These are phyloP conservation scores for Sporothrix globosa DNA, from an alignment of 2,329 filamentous ascomycete genomes.

Conservation along the genomic window DNA sequence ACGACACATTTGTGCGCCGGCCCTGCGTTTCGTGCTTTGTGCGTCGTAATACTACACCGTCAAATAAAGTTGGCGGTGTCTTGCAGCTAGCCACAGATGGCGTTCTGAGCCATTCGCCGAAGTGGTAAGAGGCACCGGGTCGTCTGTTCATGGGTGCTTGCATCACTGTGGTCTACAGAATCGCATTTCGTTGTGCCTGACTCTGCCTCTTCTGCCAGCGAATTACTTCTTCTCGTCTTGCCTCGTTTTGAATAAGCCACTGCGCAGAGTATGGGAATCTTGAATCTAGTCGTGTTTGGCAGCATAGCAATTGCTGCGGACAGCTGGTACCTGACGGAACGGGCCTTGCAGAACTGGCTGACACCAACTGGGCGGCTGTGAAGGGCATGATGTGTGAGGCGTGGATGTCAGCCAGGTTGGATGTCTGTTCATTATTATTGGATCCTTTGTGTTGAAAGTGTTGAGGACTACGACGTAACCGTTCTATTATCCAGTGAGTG, in stretches of 20 bases:
- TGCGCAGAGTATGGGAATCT: not conserved
- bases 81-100: constrained; percentile 17
- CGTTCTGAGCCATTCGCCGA: constrained; percentile 27
- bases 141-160: not conserved
- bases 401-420: constrained; percentile 1
- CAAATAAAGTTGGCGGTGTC: constrained; percentile 23
- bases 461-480: not conserved
- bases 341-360: not conserved
- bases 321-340: constrained; percentile 17
- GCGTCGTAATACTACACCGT: constrained; percentile 8
- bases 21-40: constrained; percentile 3
- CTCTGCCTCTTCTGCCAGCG: not conserved
- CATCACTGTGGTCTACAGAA: not conserved
- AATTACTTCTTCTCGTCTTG: not conserved
- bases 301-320: not conserved
- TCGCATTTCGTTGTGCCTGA: not conserved
- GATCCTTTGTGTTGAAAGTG: not conserved
- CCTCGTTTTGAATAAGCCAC: not conserved
- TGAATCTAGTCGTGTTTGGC: constrained; percentile 2
- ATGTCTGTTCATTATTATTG: not conserved
- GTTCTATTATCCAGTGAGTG: not conserved
- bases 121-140: constrained; percentile 11
- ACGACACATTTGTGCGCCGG: too few species aligned
- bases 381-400: not conserved
- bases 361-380: not conserved